phyloP scores from a whole-genome alignment of 805 yeast genomes.

The Alloascoidea africana region DNA sequence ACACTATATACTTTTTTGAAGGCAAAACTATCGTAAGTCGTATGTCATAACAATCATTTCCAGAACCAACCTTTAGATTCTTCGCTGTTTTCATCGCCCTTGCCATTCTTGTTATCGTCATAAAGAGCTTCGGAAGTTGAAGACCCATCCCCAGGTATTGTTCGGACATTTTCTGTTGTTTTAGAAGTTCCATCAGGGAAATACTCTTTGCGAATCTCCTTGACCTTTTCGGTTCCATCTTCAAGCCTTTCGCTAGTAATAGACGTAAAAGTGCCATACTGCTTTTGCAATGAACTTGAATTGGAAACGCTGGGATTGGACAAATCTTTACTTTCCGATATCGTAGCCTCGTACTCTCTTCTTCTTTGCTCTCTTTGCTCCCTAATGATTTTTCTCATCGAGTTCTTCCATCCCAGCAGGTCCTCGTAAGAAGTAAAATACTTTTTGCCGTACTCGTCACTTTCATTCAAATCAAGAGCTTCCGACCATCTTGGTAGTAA shows the following conservation, averaged over 20 bases:
- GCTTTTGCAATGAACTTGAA: too few relatives aligned
- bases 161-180: neutral
- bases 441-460: neutral
- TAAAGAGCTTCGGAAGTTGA: too few relatives aligned
- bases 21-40: too few relatives aligned
- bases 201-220: neutral
- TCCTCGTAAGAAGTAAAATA: constrained; percentile 2
- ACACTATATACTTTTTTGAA: too few relatives aligned
- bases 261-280: neutral
- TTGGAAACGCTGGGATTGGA: neutral
- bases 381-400: neutral
- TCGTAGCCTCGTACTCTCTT: too few relatives aligned
- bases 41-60: neutral
- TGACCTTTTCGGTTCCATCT: constrained; percentile 1
- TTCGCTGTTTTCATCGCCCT: neutral
- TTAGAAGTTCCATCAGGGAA: neutral
- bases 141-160: neutral
- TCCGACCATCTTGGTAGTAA: constrained; percentile 60
- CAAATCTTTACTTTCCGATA: neutral
- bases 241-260: neutral
- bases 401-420: constrained; percentile 2
- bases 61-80: constrained; percentile 1
- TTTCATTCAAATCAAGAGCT: neutral
- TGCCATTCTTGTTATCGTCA: too few relatives aligned
- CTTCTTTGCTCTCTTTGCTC: too few relatives aligned